Conservation (phyloP, 1,139 yeast genomes). For the Neolecta irregularis region DNA sequence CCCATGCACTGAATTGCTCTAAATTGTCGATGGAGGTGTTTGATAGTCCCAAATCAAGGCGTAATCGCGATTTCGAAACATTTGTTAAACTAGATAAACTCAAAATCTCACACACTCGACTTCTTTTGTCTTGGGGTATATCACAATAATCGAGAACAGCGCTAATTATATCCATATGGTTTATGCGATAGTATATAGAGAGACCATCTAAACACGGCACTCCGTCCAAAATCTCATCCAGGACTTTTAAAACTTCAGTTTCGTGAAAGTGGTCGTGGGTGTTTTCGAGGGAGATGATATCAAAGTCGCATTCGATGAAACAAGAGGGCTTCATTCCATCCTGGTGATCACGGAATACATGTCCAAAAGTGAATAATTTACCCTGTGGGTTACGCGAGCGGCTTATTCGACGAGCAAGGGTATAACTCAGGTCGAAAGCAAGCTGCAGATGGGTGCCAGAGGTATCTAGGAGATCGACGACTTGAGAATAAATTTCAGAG, state of each 20-base stretch:
- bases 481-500: slow-evolving; percentile 49
- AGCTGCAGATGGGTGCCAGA: slow-evolving; percentile 77
- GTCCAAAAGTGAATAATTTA: slow-evolving; percentile 45
- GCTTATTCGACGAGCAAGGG: background rate
- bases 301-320: slow-evolving; percentile 74
- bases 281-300: slow-evolving; percentile 45
- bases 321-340: slow-evolving; percentile 53
- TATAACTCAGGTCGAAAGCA: slow-evolving; percentile 37
- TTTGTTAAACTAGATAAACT: too few relatives aligned
- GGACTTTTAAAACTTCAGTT: slow-evolving; percentile 72
- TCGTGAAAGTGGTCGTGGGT: slow-evolving; percentile 43
- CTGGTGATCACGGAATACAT: slow-evolving; percentile 52
- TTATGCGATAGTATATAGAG: slow-evolving; percentile 45
- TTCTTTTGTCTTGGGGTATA: slow-evolving; percentile 52
- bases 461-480: slow-evolving; percentile 61
- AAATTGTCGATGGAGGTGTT: slow-evolving; percentile 32
- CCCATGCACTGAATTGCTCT: too few relatives aligned
- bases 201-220: slow-evolving; percentile 51
- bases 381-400: background rate
- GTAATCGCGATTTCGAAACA: too few relatives aligned
- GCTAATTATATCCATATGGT: slow-evolving; percentile 67
- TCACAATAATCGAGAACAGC: slow-evolving; percentile 65
- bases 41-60: slow-evolving; percentile 47
- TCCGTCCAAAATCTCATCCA: slow-evolving; percentile 51
- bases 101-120: slow-evolving; percentile 53